Conservation (phyloP, 495 filamentous ascomycete genomes). For the Glutinoglossum americanum region DNA sequence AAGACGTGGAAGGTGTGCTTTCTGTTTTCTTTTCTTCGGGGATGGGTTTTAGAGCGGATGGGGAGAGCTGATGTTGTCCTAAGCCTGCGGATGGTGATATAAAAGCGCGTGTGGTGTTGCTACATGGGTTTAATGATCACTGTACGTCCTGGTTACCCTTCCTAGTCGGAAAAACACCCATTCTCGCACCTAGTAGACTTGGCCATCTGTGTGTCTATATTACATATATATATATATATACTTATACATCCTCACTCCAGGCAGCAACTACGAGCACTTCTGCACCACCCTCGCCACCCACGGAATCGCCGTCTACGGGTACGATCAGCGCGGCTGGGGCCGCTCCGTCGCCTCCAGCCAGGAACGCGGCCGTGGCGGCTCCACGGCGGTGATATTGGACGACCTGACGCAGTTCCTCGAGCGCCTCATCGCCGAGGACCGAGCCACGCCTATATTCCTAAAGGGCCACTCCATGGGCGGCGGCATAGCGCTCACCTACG, state of each 20-base stretch:
- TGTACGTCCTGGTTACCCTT: constrained; percentile 12
- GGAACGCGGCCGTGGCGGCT: too few relatives aligned
- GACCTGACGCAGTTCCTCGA: constrained; percentile 40
- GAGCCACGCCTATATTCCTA: constrained; percentile 46
- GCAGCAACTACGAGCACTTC: constrained; percentile 47
- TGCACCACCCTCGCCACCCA: constrained; percentile 44
- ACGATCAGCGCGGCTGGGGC: constrained; percentile 63
- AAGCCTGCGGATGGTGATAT: constrained; percentile 19
- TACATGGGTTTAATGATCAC: constrained; percentile 85
- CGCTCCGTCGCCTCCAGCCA: constrained; percentile 19
- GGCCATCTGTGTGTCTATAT: too few relatives aligned
- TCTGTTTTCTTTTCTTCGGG: background rate
- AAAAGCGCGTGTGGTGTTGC: constrained; percentile 48
- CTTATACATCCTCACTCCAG: constrained; percentile 10
- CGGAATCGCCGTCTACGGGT: constrained; percentile 48
- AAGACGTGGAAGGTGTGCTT: constrained; percentile 62
- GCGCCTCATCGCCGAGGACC: constrained; percentile 27
- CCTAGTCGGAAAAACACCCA: too few relatives aligned
- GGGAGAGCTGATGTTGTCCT: background rate
- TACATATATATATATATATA: too few relatives aligned
- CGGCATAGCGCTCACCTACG: constrained; percentile 38
- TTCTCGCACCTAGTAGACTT: too few relatives aligned
- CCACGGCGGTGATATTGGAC: constrained; percentile 27
- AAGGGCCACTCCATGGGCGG: constrained; percentile 80
- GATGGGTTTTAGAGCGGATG: too few relatives aligned